Evolutionary conservation across 306 rosid genomes (phyloP), one percentile per base, ranked within the genome.

Genomic region (Medicago arabica): DNA sequence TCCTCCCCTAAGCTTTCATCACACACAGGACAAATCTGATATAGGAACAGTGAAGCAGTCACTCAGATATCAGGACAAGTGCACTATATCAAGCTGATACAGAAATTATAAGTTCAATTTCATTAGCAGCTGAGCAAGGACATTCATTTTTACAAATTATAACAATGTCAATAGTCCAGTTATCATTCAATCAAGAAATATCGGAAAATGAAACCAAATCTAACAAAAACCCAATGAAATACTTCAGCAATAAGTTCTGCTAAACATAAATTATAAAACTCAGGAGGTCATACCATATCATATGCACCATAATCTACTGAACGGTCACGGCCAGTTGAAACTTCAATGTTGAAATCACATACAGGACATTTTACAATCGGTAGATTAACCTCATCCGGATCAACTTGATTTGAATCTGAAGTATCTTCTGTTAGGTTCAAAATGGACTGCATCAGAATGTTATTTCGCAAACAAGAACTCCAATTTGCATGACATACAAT

Each of bases 11-110:
- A 75, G 71, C 72, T 81, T 41, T 85, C 93, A 1, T 91, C 99
- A 69, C 99, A 95, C 40, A 90, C 62, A 39, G 99, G 97, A 83
- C 99, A 95, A 79, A 90, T 84, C 99, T 95, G 86, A 73, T 67
- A 80, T 41, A 75, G 55, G 74, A 75, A 73, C 50, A 80, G 60
- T n/a, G 36, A 74, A 78, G 78, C 53, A 53, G 38, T 57, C 68
- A 53, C 12, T 76, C 67, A 83, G 47, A 74, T 66, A 75, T 72
- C 38, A 34, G 38, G 38, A 34, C 38, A 34, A 4, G 38, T 71
- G 55, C 44, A 68, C 5, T 54, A 38, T 18, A 62, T 58, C 49
- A 69, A 58, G 50, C 46, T 75, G 59, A 43, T 40, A 62, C 11
- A 67, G 3, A 71, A 12, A 54, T 4, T 34, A 0, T 34, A 1